Evolutionary conservation across 352 stramenopile genomes (phyloP).

Genomic region (Pythium utonaiense): DNA sequence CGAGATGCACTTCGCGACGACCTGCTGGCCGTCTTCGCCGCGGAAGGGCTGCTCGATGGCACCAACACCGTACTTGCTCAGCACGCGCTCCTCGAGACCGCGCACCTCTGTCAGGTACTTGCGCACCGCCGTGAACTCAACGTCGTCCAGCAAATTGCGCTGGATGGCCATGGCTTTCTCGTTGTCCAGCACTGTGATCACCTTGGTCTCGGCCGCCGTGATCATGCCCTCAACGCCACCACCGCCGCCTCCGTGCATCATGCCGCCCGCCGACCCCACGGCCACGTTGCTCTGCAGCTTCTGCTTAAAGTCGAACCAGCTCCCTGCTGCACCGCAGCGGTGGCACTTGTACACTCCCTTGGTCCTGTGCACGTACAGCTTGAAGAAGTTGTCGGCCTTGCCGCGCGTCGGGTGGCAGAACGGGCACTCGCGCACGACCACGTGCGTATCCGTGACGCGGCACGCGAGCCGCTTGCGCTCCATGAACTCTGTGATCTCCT

Average conservation of each 20-base stretch:
- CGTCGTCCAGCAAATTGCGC: conserved; percentile 71
- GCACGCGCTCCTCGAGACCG: conserved; percentile 59
- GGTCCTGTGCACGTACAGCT: conserved; percentile 88
- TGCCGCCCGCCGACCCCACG: conserved; percentile 35
- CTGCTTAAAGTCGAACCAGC: conserved; percentile 89
- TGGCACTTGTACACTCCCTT: conserved; percentile 90
- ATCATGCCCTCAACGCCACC: not conserved
- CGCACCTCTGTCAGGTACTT: conserved; percentile 70
- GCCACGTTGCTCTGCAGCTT: conserved; percentile 64
- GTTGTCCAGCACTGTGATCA: conserved; percentile 81
- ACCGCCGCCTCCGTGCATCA: conserved; percentile 33
- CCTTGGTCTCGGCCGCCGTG: conserved; percentile 35
- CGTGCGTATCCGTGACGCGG: conserved; percentile 75
- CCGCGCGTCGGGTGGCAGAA: conserved; percentile 84
- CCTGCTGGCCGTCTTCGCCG: conserved; percentile 47
- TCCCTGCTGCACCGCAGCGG: conserved; percentile 79
- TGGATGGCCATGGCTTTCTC: conserved; percentile 82
- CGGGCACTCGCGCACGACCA: conserved; percentile 80
- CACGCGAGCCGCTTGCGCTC: conserved; percentile 62
- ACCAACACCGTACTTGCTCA: conserved; percentile 89
- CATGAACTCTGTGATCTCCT: conserved; percentile 66
- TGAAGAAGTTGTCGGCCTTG: conserved; percentile 87
- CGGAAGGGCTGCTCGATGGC: conserved; percentile 87
- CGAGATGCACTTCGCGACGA: conserved; percentile 85
- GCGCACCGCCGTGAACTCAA: conserved; percentile 56